phyloP scores from a whole-genome alignment of 2,329 filamentous ascomycete genomes.

The Botrytis paeoniae region DNA sequence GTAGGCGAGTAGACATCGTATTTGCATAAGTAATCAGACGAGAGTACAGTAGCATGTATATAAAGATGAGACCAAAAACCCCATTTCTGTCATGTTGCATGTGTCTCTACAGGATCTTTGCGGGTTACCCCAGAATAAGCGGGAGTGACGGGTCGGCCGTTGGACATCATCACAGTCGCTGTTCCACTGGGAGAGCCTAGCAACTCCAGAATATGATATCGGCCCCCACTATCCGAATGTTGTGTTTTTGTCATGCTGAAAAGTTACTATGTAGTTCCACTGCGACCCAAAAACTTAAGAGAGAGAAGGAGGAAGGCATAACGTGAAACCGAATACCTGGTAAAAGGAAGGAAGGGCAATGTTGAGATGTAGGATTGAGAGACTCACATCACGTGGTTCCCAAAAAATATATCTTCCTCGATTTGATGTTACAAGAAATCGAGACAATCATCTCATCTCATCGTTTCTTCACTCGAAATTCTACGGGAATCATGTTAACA shows the following conservation, averaged over 20 bases:
- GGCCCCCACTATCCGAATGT: constrained; percentile 11
- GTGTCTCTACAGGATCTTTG: constrained; percentile 8
- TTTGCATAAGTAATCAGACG: constrained; percentile 10
- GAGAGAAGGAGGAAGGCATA: background rate
- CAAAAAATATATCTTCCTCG: background rate
- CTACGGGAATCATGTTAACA: background rate
- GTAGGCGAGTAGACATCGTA: background rate
- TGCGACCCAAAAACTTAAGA: background rate
- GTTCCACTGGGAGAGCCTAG: constrained; percentile 9
- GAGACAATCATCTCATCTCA: background rate
- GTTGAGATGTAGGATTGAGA: background rate
- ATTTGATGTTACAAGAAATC: background rate
- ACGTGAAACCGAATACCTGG: constrained; percentile 2
- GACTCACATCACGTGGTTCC: background rate
- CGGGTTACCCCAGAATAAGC: constrained; percentile 13
- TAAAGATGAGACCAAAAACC: constrained; percentile 1
- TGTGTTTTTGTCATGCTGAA: constrained; percentile 1
- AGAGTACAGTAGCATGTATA: constrained; percentile 1
- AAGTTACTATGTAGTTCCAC: background rate
- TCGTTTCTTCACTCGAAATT: background rate
- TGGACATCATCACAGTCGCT: constrained; percentile 9
- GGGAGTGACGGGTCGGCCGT: constrained; percentile 18
- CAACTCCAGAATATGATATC: constrained; percentile 13
- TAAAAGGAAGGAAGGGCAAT: background rate
- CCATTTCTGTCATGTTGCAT: constrained; percentile 17